These are phyloP conservation scores for Kazachstania kunashirensis DNA, from an alignment of 805 yeast species.

Conservation along the genomic window DNA sequence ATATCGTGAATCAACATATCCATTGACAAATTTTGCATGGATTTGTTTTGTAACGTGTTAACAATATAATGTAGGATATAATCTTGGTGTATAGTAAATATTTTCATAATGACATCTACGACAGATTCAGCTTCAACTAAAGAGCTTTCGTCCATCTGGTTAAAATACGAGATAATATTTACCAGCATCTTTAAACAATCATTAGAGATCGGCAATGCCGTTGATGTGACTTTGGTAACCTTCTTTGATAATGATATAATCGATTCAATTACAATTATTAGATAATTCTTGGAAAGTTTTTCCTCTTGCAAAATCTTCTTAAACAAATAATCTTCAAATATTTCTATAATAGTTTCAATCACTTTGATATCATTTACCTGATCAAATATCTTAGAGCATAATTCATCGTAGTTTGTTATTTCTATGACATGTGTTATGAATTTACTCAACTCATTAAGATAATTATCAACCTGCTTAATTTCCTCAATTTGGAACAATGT, in stretches of 20 bases:
- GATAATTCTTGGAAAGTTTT: conserved; percentile 7
- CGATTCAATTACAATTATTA: conserved; percentile 17
- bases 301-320: conserved; percentile 9
- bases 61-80: conserved; percentile 17
- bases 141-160: conserved; percentile 7
- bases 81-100: conserved; percentile 25
- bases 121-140: conserved; percentile 7
- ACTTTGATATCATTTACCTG: conserved; percentile 10
- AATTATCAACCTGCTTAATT: conserved; percentile 1
- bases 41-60: conserved; percentile 7
- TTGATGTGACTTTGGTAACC: conserved; percentile 8
- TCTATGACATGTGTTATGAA: conserved; percentile 18
- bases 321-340: conserved; percentile 22
- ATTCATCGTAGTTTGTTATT: conserved; percentile 15
- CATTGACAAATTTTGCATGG: not conserved
- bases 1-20: conserved; percentile 11
- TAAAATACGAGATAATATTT: conserved; percentile 9
- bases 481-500: conserved; percentile 13
- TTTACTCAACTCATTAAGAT: conserved; percentile 4
- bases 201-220: not conserved
- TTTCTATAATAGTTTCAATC: conserved; percentile 11
- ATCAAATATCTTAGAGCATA: conserved; percentile 23
- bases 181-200: conserved; percentile 10
- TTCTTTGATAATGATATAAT: conserved; percentile 18
- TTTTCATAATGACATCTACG: conserved; percentile 19